Evolutionary conservation across 352 stramenopile genomes (phyloP), one percentile per base, ranked within the genome.

Genomic region (Globisporangium okanoganense): DNA sequence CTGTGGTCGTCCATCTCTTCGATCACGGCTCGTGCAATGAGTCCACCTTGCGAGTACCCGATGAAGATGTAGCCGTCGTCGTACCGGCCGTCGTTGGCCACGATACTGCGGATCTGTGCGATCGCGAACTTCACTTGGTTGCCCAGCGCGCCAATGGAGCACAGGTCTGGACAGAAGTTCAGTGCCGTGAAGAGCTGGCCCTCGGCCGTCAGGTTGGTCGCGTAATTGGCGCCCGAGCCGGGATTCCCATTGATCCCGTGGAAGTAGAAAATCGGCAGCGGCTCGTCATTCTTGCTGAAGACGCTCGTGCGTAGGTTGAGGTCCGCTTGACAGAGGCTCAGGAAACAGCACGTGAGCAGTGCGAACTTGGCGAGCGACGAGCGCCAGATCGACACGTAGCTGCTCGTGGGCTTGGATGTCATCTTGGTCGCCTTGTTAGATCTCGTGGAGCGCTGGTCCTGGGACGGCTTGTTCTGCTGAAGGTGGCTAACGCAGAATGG

Each of bases 1-100:
- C 75, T 74, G 67, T 88, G 76, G 56, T 83, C 72, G 35, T 88
- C 74, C 78, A 81, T 83, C 41, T 78, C 51, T 62, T 88, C 76
- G 27, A 82, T 68, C 44, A 88, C 76, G 0, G 61, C 66, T 0
- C 75, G 66, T 36, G 75, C 71, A 25, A 86, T 65, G 27, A 75
- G 52, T 0, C 57, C 76, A 27, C 78, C 78, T 50, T 85, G 72
- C 3, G 76, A 88, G 45, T 85, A 71, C 0, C 55, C 75, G 9
- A 88, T 73, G 45, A 88, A 72, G 14, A 80, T 58, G 67, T 83
- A 86, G 27, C 72, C 74, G 18, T 69, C 41, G 18, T 53, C 52
- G n/a, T 73, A 73, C 16, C 67, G 64, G 0, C 41, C 40, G n/a
- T 78, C 61, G 29, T 60, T 65, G n/a, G 35, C 40, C 2, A 69